phyloP scores from a whole-genome alignment of 768 basidiomycete species.

The Suillus paluster region DNA sequence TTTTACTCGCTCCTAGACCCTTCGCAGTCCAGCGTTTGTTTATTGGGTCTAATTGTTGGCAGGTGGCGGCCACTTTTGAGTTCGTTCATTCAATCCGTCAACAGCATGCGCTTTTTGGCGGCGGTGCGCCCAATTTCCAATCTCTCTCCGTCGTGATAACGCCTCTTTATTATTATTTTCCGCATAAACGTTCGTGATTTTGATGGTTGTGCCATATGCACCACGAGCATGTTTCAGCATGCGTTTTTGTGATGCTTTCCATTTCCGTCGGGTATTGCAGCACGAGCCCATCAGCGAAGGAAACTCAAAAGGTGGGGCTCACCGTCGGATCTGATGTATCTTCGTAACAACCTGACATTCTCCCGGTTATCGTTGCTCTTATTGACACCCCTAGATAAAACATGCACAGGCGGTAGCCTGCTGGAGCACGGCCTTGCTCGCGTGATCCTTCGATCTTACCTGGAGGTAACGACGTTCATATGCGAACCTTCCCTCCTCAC shows the following conservation, averaged over 20 bases:
- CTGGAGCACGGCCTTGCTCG: not conserved
- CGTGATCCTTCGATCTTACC: constrained; percentile 2
- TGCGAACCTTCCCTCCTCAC: not conserved
- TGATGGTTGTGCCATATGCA: constrained; percentile 7
- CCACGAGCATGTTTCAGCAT: constrained; percentile 7
- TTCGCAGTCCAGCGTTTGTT: not conserved
- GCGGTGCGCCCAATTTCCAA: constrained; percentile 8
- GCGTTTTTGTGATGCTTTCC: constrained; percentile 4
- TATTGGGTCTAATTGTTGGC: constrained; percentile 1
- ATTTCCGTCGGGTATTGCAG: constrained; percentile 7
- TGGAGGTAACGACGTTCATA: not conserved
- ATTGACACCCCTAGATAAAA: not conserved
- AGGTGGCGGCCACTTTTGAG: constrained; percentile 1
- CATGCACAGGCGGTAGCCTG: not conserved
- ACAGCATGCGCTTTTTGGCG: not conserved
- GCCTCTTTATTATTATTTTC: constrained; percentile 5
- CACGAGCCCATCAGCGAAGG: not conserved
- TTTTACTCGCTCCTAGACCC: not conserved
- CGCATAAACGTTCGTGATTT: constrained; percentile 3
- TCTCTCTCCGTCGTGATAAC: not conserved
- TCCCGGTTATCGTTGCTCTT: too few species aligned
- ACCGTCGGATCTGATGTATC: not conserved
- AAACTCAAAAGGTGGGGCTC: not conserved
- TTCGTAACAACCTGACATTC: not conserved
- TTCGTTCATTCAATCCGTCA: constrained; percentile 3